Evolutionary conservation across 768 basidiomycete genomes (phyloP), one percentile per base, ranked within the genome.

Genomic region (Mycena epipterygia): DNA sequence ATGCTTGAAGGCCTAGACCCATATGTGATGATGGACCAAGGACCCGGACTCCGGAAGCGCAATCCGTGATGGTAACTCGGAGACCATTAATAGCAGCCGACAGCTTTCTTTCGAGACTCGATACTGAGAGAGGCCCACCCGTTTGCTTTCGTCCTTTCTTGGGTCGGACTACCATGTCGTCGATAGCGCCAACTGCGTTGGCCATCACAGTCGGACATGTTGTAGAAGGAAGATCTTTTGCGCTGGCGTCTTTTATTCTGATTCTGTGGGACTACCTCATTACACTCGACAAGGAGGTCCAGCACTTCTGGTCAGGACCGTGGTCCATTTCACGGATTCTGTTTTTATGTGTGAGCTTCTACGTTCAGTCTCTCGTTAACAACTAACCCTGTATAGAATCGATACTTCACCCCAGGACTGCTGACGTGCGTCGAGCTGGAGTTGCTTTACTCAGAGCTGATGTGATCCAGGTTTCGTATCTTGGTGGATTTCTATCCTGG

Each of bases 181-280:
- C 53, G 33, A 59, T 55, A 19, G 17, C n/a, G 60, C 72, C 72
- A 73, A 63, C 68, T 67, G 72, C 53, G 72, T 70, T 73, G 72
- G 72, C 48, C 23, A 33, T 27, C 53, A 59, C 29, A 5, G 25
- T 73, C 27, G 51, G 30, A 25, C 72, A 73, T 73, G 72, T 73
- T 27, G 59, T 73, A 57, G 72, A 73, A 65, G 71, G 71, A 68
- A 64, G 67, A 65, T 69, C 67, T 33, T 73, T 73, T 35, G 72
- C 72, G 68, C 68, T 69, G 68, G 72, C 72, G 63, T 69, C 72
- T 62, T 73, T 73, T 32, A 41, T 73, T 5, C 46, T 73, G 2
- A 49, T 73, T 37, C 37, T 73, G 11, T 73, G 64, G 64, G 72
- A 73, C 33, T 70, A 70, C 42, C 27, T 58, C 32, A 66, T 73